Evolutionary conservation across 495 filamentous ascomycete genomes (phyloP).

Genomic region (Talaromyces proteolyticus): DNA sequence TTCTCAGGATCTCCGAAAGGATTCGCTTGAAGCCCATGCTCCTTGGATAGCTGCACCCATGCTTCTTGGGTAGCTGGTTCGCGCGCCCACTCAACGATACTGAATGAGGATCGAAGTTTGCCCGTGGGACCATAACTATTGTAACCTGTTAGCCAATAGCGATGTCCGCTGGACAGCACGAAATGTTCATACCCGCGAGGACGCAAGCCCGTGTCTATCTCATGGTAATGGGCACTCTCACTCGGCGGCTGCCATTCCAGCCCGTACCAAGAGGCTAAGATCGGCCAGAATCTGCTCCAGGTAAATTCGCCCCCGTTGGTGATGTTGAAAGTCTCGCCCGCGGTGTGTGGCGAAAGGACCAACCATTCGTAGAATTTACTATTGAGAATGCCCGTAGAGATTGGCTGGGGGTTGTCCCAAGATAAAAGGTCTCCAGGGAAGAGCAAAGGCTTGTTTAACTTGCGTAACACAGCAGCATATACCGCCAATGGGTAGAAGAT

Average conservation of each 20-base stretch:
- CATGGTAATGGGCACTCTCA: constrained; percentile 1
- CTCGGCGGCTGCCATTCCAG: constrained; percentile 3
- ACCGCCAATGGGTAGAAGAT: constrained; percentile 4
- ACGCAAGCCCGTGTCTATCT: constrained; percentile 4
- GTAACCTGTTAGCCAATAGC: constrained; percentile 2
- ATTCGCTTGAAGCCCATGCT: constrained; percentile 5
- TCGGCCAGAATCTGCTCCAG: constrained; percentile 4
- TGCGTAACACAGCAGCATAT: constrained; percentile 4
- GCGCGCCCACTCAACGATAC: constrained; percentile 4
- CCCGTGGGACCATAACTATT: constrained; percentile 5
- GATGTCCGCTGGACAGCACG: background rate
- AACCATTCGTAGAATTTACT: constrained; percentile 4
- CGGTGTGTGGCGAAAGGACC: constrained; percentile 2
- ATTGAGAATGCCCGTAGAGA: constrained; percentile 5
- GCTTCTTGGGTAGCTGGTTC: constrained; percentile 4
- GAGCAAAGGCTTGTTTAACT: constrained; percentile 4
- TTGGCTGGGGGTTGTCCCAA: constrained; percentile 3
- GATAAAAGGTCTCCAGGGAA: constrained; percentile 2
- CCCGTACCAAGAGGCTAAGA: constrained; percentile 1
- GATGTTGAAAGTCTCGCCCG: constrained; percentile 2
- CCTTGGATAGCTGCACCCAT: constrained; percentile 4
- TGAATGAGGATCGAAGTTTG: constrained; percentile 5
- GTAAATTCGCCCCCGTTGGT: constrained; percentile 4
- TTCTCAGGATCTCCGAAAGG: constrained; percentile 2
- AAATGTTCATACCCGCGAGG: constrained; percentile 5